phyloP scores from a whole-genome alignment of 805 yeast genomes.

The Vanderwaltozyma tropicalis region DNA sequence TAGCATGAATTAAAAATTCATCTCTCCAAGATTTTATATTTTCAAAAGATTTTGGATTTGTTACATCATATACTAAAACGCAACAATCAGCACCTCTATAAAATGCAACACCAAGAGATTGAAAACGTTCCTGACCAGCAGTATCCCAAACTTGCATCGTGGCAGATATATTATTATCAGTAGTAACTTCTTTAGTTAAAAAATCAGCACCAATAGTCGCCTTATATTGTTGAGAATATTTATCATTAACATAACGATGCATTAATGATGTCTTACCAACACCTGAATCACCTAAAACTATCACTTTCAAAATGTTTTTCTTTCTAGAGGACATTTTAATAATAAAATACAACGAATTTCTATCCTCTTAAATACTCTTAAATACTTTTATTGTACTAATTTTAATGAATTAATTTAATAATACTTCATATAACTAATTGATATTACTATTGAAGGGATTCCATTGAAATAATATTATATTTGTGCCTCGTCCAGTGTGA shows the following conservation, averaged over 20 bases:
- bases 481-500: too few species aligned
- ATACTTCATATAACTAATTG: too few species aligned
- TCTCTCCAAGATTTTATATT: slow-evolving; percentile 87
- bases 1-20: slow-evolving; percentile 88
- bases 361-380: too few species aligned
- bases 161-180: slow-evolving; percentile 51
- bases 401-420: too few species aligned
- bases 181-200: slow-evolving; percentile 75
- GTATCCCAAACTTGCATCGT: slow-evolving; percentile 89
- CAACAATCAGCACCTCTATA: slow-evolving; percentile 98
- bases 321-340: slow-evolving; percentile 37
- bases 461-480: too few species aligned
- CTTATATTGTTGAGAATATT: slow-evolving; percentile 89
- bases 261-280: slow-evolving; percentile 94
- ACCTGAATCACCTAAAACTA: slow-evolving; percentile 92
- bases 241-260: slow-evolving; percentile 94
- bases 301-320: slow-evolving; percentile 73
- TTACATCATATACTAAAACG: slow-evolving; percentile 90
- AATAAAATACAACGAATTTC: too few species aligned
- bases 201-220: slow-evolving; percentile 98
- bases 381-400: too few species aligned
- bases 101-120: slow-evolving; percentile 91
- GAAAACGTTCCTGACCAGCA: slow-evolving; percentile 97
- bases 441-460: too few species aligned
- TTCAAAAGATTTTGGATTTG: slow-evolving; percentile 88